Conservation (phyloP, 106 monocot species). For the Dendrobium catenatum region DNA sequence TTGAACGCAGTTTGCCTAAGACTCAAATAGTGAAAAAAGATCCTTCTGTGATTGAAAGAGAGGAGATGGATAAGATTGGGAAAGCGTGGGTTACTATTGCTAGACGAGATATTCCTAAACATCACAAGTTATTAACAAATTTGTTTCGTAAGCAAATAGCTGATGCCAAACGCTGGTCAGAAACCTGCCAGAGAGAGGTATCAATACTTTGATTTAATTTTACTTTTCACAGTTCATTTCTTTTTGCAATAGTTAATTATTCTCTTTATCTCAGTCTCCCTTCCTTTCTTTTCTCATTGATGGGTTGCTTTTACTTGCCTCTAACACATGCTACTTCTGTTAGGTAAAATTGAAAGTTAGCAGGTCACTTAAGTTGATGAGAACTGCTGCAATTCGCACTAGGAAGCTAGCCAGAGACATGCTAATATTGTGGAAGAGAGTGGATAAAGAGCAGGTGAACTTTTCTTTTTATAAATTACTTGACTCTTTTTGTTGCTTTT, state of each 20-base stretch:
- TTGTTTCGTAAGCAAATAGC: constrained; percentile 56
- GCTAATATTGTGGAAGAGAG: constrained; percentile 83
- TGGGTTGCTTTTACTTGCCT: neutral
- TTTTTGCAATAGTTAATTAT: neutral
- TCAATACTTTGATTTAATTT: constrained; percentile 6
- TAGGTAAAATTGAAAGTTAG: constrained; percentile 90
- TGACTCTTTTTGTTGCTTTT: neutral
- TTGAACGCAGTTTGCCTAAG: constrained; percentile 93
- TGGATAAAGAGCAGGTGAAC: constrained; percentile 90
- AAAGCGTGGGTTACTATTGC: constrained; percentile 77
- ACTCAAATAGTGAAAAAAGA: constrained; percentile 76
- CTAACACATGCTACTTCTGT: constrained; percentile 9
- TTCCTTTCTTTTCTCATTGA: neutral
- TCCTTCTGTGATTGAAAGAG: constrained; percentile 76
- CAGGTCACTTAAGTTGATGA: constrained; percentile 85
- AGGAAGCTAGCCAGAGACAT: constrained; percentile 80
- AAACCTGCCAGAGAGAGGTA: constrained; percentile 91
- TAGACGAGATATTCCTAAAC: constrained; percentile 70
- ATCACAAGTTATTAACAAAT: constrained; percentile 67
- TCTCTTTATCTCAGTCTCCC: neutral
- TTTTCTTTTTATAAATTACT: neutral
- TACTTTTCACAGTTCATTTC: neutral
- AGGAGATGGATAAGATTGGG: constrained; percentile 78
- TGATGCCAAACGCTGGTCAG: constrained; percentile 84
- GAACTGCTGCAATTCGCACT: constrained; percentile 66